Conservation (phyloP, 176 grass and related monocot species). For the Rhipidocladum racemiflorum region DNA sequence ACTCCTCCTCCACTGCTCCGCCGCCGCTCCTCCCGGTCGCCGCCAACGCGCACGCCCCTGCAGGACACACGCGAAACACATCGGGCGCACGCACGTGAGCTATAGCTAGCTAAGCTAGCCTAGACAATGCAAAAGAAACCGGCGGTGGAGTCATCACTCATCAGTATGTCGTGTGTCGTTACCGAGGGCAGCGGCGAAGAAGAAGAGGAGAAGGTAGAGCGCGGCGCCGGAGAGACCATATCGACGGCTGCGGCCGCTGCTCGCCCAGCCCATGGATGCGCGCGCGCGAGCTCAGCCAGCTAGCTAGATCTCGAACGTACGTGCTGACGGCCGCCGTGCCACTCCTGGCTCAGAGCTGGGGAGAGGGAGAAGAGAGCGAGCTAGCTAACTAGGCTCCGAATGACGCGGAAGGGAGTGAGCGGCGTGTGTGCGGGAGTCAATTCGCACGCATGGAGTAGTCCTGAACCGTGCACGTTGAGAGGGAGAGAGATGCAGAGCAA, state of each 20-base stretch:
- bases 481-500: background rate
- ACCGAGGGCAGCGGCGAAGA: conserved; percentile 29
- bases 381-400: background rate
- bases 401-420: background rate
- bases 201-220: conserved; percentile 23
- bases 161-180: background rate
- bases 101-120: background rate
- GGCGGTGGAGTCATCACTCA: background rate
- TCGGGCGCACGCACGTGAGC: background rate
- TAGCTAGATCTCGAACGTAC: background rate
- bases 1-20: background rate
- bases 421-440: conserved; percentile 12
- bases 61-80: background rate
- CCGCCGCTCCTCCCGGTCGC: background rate
- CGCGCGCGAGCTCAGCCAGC: background rate
- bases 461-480: background rate
- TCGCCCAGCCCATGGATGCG: conserved; percentile 24
- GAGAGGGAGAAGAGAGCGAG: background rate
- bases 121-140: background rate
- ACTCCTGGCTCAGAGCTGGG: background rate
- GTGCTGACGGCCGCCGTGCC: background rate
- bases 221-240: background rate
- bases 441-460: conserved; percentile 17
- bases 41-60: conserved; percentile 33
- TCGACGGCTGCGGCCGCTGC: background rate